A percentile compares a stretch with the other conserved stretches of the same genome.
phyloP scores from a whole-genome alignment of 1,284 basidiomycete species.

The Tausonia pullulans region DNA sequence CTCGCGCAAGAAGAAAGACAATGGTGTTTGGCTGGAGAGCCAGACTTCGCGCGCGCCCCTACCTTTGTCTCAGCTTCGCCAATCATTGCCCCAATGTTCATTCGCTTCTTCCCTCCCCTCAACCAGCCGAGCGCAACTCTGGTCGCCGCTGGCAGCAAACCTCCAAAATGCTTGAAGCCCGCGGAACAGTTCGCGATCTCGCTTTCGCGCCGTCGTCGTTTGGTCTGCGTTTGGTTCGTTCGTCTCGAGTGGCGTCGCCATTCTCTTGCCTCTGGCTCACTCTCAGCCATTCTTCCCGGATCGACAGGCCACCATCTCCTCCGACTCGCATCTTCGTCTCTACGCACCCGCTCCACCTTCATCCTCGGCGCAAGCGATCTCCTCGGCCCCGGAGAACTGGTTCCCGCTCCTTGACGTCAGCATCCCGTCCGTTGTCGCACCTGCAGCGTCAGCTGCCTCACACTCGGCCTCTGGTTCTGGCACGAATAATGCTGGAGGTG shows the following conservation, averaged over 20 bases:
- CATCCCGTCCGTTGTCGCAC: not conserved
- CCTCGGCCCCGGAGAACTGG: not conserved
- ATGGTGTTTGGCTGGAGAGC: too few relatives aligned
- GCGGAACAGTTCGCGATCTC: constrained; percentile 67
- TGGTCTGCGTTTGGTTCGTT: constrained; percentile 59
- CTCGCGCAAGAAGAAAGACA: too few relatives aligned
- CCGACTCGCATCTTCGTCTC: constrained; percentile 71
- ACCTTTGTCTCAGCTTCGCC: too few relatives aligned
- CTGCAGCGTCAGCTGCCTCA: not conserved
- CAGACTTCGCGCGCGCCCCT: too few relatives aligned
- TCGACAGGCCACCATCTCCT: constrained; percentile 64
- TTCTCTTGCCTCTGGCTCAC: too few relatives aligned
- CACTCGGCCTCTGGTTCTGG: not conserved
- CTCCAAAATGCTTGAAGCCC: constrained; percentile 58
- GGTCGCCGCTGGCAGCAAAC: constrained; percentile 59
- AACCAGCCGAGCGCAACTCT: constrained; percentile 3
- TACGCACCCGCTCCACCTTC: constrained; percentile 83
- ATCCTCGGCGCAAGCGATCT: constrained; percentile 37
- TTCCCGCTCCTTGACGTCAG: not conserved
- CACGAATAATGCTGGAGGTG: too few relatives aligned
- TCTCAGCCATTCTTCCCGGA: too few relatives aligned
- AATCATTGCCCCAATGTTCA: too few relatives aligned
- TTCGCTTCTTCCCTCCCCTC: not conserved
- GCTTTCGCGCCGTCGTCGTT: constrained; percentile 65
- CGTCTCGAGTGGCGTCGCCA: too few relatives aligned